Conservation (phyloP, 768 basidiomycete genomes). For the Suillus tomentosus region DNA sequence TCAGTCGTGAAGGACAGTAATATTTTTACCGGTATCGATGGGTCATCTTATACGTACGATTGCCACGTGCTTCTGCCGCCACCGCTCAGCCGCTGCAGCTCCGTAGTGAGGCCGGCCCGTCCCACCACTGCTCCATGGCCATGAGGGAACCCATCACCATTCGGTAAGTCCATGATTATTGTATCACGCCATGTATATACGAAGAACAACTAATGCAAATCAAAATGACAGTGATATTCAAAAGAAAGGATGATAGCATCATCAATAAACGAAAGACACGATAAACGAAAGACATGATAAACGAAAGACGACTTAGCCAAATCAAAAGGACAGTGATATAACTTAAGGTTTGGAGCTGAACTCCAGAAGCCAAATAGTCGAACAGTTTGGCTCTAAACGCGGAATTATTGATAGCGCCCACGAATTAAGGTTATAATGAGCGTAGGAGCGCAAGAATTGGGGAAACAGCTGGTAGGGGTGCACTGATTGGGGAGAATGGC, state of each 20-base stretch:
- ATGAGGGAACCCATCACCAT: neutral
- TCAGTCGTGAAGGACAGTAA: too few relatives aligned
- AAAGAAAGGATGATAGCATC: neutral
- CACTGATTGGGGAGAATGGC: conserved; percentile 5
- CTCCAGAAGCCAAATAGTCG: neutral
- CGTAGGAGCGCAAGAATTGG: neutral
- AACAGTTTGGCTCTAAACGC: neutral
- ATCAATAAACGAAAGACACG: neutral
- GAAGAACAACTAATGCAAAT: neutral
- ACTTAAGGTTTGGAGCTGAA: neutral
- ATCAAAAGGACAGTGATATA: neutral
- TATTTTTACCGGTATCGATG: too few relatives aligned
- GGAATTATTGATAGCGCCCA: neutral
- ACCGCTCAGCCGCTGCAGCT: neutral
- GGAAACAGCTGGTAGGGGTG: conserved; percentile 13
- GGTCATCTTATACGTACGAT: too few relatives aligned
- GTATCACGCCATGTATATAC: neutral
- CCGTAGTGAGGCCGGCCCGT: neutral
- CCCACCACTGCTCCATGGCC: neutral
- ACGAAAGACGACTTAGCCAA: neutral
- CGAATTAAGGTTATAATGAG: neutral
- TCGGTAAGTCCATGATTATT: neutral
- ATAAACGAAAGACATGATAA: neutral
- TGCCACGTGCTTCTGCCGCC: neutral
- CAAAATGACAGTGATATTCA: neutral